Evolutionary conservation across 805 yeast species (phyloP), one percentile per base, ranked within the genome.

Genomic region (Kodamaea restingae): DNA sequence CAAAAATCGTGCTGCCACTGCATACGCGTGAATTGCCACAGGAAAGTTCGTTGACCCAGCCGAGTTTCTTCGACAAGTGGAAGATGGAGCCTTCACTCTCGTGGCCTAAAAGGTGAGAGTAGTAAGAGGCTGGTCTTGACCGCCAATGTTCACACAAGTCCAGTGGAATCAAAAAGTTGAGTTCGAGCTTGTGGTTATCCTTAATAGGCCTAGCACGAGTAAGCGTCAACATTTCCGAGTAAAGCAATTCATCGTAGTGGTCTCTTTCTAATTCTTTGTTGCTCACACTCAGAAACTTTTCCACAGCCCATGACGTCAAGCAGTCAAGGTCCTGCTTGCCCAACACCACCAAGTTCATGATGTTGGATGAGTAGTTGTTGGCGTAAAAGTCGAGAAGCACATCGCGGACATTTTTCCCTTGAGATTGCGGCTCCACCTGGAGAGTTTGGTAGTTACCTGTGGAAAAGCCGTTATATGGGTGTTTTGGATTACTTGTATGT

Each of bases 61-160:
- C 84, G 41, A 54, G 55, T 24, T 64, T 56, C 61, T 88, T 91
- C 48, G 91, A 73, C 47, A 71, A 73, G 40, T 80, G 75, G 25
- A 88, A 68, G 14, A 91, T 58, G 2, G 96, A 88, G 2, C 98
- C 98, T 35, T 81, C 72, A 35, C 93, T 85, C 64, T 91, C 98
- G 60, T 91, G 98, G 29, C 98, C 98, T 35, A 91, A 65, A 38
- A 93, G 67, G 58, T 93, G 97, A 15, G 90, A 77, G 48, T 67
- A 74, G 60, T 88, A 84, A 40, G 73, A 76, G 5, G 76, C 71
- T 0, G 97, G 95, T 49, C 78, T 78, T 17, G 74, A 71, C 39
- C 75, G 73, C 85, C 90, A 85, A 15, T 58, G 45, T 36, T 65
- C 58, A 18, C 73, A 75, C 37, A 76, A 75, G 47, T 81, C 81